phyloP scores from a whole-genome alignment of 768 basidiomycete species.

The Asterophora lycoperdoides region DNA sequence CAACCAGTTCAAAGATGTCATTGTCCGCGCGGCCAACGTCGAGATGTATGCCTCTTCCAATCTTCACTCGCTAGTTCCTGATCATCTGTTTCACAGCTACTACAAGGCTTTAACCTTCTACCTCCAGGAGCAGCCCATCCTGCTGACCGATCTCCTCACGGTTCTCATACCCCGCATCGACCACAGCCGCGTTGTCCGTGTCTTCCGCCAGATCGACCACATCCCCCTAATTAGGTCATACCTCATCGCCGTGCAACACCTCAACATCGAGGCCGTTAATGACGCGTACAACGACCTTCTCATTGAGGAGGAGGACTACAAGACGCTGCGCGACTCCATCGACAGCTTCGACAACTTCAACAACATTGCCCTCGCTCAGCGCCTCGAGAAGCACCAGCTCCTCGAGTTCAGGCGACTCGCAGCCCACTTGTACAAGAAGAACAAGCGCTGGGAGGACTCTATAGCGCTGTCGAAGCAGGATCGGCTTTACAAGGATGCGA shows the following conservation, averaged over 20 bases:
- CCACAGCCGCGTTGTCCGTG: slow-evolving; percentile 91
- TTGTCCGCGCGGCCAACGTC: slow-evolving; percentile 94
- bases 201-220: slow-evolving; percentile 94
- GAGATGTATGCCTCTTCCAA: slow-evolving; percentile 66
- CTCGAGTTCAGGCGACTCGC: slow-evolving; percentile 95
- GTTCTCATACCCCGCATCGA: slow-evolving; percentile 94
- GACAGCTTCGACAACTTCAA: slow-evolving; percentile 99
- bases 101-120: slow-evolving; percentile 96
- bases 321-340: slow-evolving; percentile 94
- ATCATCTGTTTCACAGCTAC: slow-evolving; percentile 48
- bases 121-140: slow-evolving; percentile 86
- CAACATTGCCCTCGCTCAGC: slow-evolving; percentile 78
- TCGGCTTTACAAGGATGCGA: slow-evolving; percentile 95
- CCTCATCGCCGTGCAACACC: slow-evolving; percentile 94
- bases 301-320: slow-evolving; percentile 99
- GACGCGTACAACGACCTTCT: slow-evolving; percentile 97
- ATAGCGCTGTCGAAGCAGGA: slow-evolving; percentile 94
- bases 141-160: slow-evolving; percentile 89
- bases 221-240: slow-evolving; percentile 94
- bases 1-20: slow-evolving; percentile 98
- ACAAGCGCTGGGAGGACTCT: slow-evolving; percentile 93
- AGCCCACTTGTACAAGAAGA: slow-evolving; percentile 98
- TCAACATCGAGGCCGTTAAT: slow-evolving; percentile 96
- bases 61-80: slow-evolving; percentile 3
- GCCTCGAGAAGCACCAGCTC: slow-evolving; percentile 85